Evolutionary conservation across 352 stramenopile species (phyloP).

Genomic region (Discostella stelligera): DNA sequence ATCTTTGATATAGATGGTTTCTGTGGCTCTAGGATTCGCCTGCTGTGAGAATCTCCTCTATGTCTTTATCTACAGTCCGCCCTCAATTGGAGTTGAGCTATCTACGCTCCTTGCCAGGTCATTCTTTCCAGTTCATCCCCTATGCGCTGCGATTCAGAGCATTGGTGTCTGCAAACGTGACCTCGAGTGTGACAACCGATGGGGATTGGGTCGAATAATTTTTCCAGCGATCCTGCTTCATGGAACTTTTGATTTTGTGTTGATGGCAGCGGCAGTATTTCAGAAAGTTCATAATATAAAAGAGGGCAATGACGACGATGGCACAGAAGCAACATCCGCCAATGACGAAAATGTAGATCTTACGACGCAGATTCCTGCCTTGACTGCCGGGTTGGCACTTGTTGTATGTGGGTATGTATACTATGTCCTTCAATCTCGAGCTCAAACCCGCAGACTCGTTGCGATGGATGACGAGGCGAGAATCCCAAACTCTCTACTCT

Average conservation of each 20-base stretch:
- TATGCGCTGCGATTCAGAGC: conserved; percentile 76
- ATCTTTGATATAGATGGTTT: conserved; percentile 56
- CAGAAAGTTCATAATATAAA: conserved; percentile 33
- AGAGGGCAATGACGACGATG: conserved; percentile 54
- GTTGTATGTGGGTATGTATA: conserved; percentile 46
- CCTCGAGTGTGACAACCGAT: conserved; percentile 58
- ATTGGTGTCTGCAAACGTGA: conserved; percentile 75
- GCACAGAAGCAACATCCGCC: conserved; percentile 3
- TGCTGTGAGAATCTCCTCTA: conserved; percentile 81
- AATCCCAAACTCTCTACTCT: conserved; percentile 33
- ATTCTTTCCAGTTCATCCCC: conserved; percentile 77
- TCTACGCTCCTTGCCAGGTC: conserved; percentile 63
- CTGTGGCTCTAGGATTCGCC: conserved; percentile 73
- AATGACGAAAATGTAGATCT: conserved; percentile 20
- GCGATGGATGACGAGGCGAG: conserved; percentile 39
- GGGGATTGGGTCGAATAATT: conserved; percentile 60
- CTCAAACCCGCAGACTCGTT: conserved; percentile 36
- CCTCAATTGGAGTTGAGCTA: conserved; percentile 59
- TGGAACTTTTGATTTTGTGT: conserved; percentile 75
- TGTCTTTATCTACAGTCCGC: conserved; percentile 55
- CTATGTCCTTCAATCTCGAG: conserved; percentile 41
- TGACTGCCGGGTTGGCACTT: conserved; percentile 37
- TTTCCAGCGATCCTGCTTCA: conserved; percentile 72
- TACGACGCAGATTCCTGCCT: conserved; percentile 25
- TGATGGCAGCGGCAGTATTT: conserved; percentile 73